phyloP scores from a whole-genome alignment of 2,329 filamentous ascomycete genomes.

The Penicillium sp. region DNA sequence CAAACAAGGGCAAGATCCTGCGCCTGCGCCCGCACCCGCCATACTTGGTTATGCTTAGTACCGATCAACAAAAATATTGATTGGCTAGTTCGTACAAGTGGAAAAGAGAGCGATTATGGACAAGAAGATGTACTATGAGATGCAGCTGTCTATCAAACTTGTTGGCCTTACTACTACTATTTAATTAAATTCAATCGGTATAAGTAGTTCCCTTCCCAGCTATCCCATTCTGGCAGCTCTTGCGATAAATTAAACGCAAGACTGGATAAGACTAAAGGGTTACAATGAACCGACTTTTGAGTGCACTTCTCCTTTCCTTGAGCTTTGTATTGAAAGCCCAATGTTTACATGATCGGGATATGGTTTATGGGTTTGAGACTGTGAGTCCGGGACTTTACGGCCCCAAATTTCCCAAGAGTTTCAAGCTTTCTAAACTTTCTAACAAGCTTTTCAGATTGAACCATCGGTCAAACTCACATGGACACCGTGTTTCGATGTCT shows the following conservation, averaged over 20 bases:
- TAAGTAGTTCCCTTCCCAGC: not conserved
- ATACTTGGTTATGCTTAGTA: not conserved
- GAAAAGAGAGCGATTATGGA: not conserved
- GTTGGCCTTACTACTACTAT: not conserved
- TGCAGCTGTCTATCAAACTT: not conserved
- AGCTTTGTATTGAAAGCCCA: not conserved
- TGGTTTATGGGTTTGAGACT: not conserved
- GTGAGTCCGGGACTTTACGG: not conserved
- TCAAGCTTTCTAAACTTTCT: slow-evolving; percentile 2
- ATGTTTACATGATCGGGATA: not conserved
- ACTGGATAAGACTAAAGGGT: not conserved
- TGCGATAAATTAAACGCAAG: not conserved
- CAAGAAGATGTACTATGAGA: too few relatives aligned
- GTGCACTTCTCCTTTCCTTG: not conserved
- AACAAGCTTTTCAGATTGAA: slow-evolving; percentile 16
- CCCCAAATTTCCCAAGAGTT: not conserved
- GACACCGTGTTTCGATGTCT: slow-evolving; percentile 19
- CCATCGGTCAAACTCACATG: slow-evolving; percentile 20
- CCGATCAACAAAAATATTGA: slow-evolving; percentile 6
- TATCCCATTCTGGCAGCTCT: not conserved
- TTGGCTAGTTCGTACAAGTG: slow-evolving; percentile 13
- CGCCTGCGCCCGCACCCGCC: not conserved
- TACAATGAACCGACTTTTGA: not conserved
- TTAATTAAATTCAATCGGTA: not conserved
- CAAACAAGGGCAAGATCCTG: too few relatives aligned